Percentiles rank a stretch among this genome's conserved stretches.
Conservation (phyloP, 805 yeast species). For the Spathaspora boniae region DNA sequence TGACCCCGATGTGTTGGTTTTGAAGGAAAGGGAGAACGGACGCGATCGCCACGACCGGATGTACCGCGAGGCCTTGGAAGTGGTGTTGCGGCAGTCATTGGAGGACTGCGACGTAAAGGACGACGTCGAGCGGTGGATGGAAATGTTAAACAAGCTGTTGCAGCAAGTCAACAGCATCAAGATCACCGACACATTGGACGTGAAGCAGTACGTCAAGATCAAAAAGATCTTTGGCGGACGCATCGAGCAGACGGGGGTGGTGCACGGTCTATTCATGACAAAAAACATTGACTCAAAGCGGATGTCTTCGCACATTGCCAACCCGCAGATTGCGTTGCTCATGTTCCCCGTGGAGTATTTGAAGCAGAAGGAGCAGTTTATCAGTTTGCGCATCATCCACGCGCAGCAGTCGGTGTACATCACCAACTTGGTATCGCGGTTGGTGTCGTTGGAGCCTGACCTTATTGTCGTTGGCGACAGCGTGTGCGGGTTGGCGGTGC, state of each 20-base stretch:
- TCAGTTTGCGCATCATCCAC: slow-evolving; percentile 77
- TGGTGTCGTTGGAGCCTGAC: slow-evolving; percentile 73
- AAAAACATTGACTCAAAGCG: slow-evolving; percentile 73
- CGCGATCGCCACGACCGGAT: slow-evolving; percentile 8
- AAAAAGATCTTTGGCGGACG: slow-evolving; percentile 79
- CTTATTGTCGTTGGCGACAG: slow-evolving; percentile 74
- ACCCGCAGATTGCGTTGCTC: slow-evolving; percentile 76
- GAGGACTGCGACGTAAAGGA: slow-evolving; percentile 53
- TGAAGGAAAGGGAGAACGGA: neutral
- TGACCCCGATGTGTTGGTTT: neutral
- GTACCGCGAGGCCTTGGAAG: slow-evolving; percentile 44
- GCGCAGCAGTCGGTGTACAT: slow-evolving; percentile 87
- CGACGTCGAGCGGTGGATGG: slow-evolving; percentile 56
- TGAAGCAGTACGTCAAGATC: slow-evolving; percentile 83
- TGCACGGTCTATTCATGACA: slow-evolving; percentile 83
- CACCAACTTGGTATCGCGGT: slow-evolving; percentile 73
- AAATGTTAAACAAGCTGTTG: slow-evolving; percentile 48
- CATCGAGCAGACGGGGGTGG: slow-evolving; percentile 53
- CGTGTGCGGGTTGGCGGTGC: slow-evolving; percentile 78
- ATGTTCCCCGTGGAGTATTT: slow-evolving; percentile 88
- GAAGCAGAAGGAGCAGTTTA: slow-evolving; percentile 71
- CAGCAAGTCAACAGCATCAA: slow-evolving; percentile 56
- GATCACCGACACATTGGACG: slow-evolving; percentile 74
- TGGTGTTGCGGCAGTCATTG: slow-evolving; percentile 56
- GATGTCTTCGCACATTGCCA: slow-evolving; percentile 62